Base-by-base conservation (phyloP, 176 grass and related monocot genomes). In the Dendrocalamus sinicus region DNA sequence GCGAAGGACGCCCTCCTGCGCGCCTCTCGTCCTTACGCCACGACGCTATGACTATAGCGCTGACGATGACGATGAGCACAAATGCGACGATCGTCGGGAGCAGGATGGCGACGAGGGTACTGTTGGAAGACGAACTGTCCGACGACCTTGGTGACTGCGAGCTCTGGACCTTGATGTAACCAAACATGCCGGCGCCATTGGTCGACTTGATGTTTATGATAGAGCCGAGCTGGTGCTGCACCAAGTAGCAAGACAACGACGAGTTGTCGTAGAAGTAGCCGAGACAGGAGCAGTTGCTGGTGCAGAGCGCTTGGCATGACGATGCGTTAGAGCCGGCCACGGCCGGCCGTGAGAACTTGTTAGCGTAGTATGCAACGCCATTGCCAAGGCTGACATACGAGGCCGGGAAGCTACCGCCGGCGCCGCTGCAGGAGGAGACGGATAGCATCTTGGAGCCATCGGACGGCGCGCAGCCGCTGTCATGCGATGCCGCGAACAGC, bases 241-340 rank as follows among this genome's bases (percentile, higher is more conserved):
- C 70, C 57, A 97, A 9, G 85, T 87, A 97, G 84, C 92, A 94
- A 10, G 94, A 92, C 74, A 39, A 43, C 0, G 88, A 79, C 11
- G 89, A 94, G 9, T 53, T 22, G n/a, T 89, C 83, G 89, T 94
- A 97, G 88, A 97, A 97, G 88, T 90, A 97, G 9, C 83, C 85
- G 50, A 88, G 80, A 73, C 92, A 97, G 28, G 92, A 87, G 60
- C 92, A 92, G 85, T 97, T 97, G 37, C 77, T 55, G 37, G 72
- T 89, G 37, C 92, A 97, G 14, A 91, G 87, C 6, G 23, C 32
- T 79, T 84, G 87, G 84, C 94, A 97, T 6, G 76, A 70, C 12
- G 92, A 89, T 1, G 11, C 9, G 76, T 91, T 92, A 3, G 12
- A 48, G 11, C 92, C 90, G 48, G 82, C 32, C 70, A 67, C 12